phyloP scores from a whole-genome alignment of 1,284 basidiomycete species.

The Fistulinella cinereoalba region DNA sequence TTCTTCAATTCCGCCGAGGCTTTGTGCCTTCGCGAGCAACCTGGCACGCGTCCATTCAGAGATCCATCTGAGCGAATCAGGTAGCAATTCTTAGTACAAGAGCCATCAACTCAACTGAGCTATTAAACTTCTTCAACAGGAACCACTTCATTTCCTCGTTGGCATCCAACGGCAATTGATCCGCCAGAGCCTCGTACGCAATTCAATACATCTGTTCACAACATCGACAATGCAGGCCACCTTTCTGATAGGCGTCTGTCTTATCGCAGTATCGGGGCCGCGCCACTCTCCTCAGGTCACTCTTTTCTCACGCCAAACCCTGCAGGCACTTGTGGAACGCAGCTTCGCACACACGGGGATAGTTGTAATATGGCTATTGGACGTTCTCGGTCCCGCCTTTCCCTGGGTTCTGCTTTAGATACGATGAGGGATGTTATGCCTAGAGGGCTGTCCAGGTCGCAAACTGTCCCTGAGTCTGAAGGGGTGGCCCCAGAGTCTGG shows the following conservation, averaged over 20 bases:
- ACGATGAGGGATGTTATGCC: constrained; percentile 34
- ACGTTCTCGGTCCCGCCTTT: constrained; percentile 37
- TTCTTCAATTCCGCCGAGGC: not conserved
- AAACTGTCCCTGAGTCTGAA: constrained; percentile 1
- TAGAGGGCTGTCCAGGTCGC: constrained; percentile 12
- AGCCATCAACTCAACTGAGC: not conserved
- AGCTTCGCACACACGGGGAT: not conserved
- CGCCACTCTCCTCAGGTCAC: not conserved
- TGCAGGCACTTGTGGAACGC: not conserved
- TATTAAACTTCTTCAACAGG: not conserved
- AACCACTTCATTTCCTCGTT: constrained; percentile 1
- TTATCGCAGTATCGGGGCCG: constrained; percentile 21
- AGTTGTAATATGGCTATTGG: constrained; percentile 6
- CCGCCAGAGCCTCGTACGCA: too few relatives aligned
- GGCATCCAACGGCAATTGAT: too few relatives aligned
- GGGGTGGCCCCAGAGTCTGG: constrained; percentile 26
- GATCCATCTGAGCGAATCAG: not conserved
- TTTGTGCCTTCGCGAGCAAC: constrained; percentile 8
- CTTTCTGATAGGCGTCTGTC: too few relatives aligned
- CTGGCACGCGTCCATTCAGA: constrained; percentile 33
- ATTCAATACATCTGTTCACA: too few relatives aligned
- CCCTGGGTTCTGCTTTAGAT: constrained; percentile 38
- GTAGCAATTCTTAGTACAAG: constrained; percentile 1
- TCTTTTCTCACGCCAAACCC: constrained; percentile 4
- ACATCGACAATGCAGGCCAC: too few relatives aligned